Percentiles rank a stretch among this genome's conserved stretches.
These are phyloP conservation scores for Sporobolomyces roseus DNA, from an alignment of 768 basidiomycete species.

Conservation along the genomic window DNA sequence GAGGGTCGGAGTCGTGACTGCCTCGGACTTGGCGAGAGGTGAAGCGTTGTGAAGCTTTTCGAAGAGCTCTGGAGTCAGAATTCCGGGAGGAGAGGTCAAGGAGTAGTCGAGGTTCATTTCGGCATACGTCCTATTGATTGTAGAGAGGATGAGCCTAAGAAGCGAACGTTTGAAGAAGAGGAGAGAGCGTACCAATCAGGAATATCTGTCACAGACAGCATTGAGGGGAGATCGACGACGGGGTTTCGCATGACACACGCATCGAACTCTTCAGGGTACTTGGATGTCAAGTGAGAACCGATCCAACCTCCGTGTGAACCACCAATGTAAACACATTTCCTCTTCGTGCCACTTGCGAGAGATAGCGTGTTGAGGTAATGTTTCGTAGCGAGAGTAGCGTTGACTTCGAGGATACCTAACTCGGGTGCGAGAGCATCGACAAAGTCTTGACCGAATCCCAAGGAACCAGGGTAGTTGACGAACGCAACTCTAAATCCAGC, in stretches of 20 bases:
- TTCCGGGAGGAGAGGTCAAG: constrained; percentile 44
- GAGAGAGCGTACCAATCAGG: constrained; percentile 58
- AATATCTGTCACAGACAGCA: constrained; percentile 59
- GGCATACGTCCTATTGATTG: constrained; percentile 47
- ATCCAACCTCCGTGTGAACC: constrained; percentile 72
- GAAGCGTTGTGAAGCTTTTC: constrained; percentile 55
- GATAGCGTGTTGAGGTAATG: constrained; percentile 56
- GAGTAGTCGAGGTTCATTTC: constrained; percentile 51
- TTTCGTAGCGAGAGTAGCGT: constrained; percentile 60
- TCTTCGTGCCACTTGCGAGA: constrained; percentile 55
- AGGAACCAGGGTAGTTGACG: constrained; percentile 59
- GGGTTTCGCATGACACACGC: constrained; percentile 67
- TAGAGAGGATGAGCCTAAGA: neutral
- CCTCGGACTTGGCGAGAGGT: constrained; percentile 58
- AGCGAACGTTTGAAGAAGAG: neutral
- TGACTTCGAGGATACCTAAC: constrained; percentile 64
- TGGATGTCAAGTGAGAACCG: constrained; percentile 57
- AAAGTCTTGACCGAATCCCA: constrained; percentile 64
- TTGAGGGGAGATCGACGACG: constrained; percentile 61
- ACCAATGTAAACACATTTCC: constrained; percentile 59
- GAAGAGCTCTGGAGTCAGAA: constrained; percentile 56
- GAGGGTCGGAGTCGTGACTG: constrained; percentile 58
- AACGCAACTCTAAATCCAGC: constrained; percentile 54
- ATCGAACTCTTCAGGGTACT: constrained; percentile 60
- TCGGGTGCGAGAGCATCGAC: constrained; percentile 58